Conservation (phyloP, 1,284 basidiomycete genomes). For the Mycena sp. region DNA sequence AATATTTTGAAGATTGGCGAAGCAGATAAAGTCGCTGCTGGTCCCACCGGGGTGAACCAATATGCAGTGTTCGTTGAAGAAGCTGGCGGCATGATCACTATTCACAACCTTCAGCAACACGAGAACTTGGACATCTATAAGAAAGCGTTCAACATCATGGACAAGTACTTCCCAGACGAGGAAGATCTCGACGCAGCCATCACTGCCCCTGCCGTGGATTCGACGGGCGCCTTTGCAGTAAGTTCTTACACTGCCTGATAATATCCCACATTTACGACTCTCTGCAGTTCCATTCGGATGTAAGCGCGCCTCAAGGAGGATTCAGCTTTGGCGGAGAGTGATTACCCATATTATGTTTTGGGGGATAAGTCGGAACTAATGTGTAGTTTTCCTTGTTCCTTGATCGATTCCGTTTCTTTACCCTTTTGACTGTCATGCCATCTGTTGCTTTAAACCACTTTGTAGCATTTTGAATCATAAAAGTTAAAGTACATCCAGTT, state of each 20-base stretch:
- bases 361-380: neutral
- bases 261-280: conserved; percentile 41
- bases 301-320: conserved; percentile 90
- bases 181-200: conserved; percentile 87
- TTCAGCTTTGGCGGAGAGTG: conserved; percentile 93
- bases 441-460: too few relatives aligned
- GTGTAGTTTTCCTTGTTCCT: neutral
- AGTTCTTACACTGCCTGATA: conserved; percentile 44
- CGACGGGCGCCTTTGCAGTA: conserved; percentile 91
- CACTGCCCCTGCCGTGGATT: conserved; percentile 84
- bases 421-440: neutral
- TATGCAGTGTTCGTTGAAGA: conserved; percentile 98
- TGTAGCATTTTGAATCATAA: too few relatives aligned
- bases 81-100: conserved; percentile 98
- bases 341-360: too few relatives aligned
- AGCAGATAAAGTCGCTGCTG: conserved; percentile 89
- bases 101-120: conserved; percentile 99
- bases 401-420: neutral
- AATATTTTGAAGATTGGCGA: conserved; percentile 99
- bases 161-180: conserved; percentile 93
- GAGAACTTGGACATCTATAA: conserved; percentile 99
- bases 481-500: too few relatives aligned
- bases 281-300: conserved; percentile 79
- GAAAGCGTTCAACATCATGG: conserved; percentile 99
- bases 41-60: conserved; percentile 89